A percentile compares a stretch with the other conserved stretches of the same genome.
Evolutionary conservation across 306 rosid species (phyloP).

Genomic region (Pyrus bretschneideri): DNA sequence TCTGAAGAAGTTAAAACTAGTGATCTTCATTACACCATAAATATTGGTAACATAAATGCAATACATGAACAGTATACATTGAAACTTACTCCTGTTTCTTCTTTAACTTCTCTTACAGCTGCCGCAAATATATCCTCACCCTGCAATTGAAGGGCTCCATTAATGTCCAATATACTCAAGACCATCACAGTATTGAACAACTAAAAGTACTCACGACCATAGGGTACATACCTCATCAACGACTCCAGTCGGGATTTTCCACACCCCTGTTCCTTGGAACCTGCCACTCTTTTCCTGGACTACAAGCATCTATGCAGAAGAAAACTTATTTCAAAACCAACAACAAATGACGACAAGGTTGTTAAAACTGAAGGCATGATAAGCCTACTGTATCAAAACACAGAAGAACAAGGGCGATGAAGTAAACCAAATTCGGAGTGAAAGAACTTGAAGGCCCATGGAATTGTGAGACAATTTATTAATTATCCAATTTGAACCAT

Average conservation of each 20-base stretch:
- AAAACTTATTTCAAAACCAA: conserved; percentile 4
- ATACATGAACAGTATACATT: neutral
- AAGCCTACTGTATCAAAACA: neutral
- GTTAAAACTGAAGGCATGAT: neutral
- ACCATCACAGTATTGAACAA: neutral
- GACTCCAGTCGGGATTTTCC: conserved; percentile 91
- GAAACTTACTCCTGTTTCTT: conserved; percentile 86
- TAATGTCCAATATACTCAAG: neutral
- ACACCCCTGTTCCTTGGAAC: conserved; percentile 57
- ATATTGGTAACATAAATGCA: neutral
- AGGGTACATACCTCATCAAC: conserved; percentile 60
- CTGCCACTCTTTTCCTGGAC: conserved; percentile 80
- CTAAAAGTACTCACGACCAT: neutral
- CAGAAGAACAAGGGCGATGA: neutral
- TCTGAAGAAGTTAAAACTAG: conserved; percentile 45
- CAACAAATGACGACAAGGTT: neutral
- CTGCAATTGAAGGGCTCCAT: conserved; percentile 31
- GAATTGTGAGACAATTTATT: neutral
- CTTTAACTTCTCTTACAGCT: conserved; percentile 77
- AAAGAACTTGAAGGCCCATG: neutral
- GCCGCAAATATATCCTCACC: conserved; percentile 76
- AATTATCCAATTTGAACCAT: neutral
- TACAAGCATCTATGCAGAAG: conserved; percentile 49
- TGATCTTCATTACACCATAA: neutral
- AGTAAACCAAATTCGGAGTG: neutral